Percentiles rank a stretch among this genome's conserved stretches.
These are phyloP conservation scores for Staphylotrichum longicolle DNA, from an alignment of 495 filamentous ascomycete species.

Conservation along the genomic window DNA sequence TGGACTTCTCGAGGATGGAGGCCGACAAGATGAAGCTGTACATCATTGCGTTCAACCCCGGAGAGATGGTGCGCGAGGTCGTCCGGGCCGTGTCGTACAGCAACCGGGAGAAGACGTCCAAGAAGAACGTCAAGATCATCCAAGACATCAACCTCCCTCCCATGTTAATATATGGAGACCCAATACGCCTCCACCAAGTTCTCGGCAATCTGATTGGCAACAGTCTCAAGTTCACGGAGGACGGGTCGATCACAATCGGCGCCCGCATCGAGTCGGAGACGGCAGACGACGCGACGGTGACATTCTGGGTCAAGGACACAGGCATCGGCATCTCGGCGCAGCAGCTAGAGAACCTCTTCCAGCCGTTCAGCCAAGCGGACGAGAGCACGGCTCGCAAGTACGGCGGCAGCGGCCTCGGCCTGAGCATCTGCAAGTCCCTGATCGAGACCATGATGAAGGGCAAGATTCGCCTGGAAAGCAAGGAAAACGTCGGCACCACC, in stretches of 20 bases:
- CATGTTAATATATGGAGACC: conserved; percentile 83
- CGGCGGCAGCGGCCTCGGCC: conserved; percentile 83
- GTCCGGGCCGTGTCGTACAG: conserved; percentile 83
- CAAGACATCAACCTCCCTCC: conserved; percentile 73
- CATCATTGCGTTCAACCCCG: conserved; percentile 77
- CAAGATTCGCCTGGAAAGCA: conserved; percentile 76
- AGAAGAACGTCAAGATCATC: conserved; percentile 58
- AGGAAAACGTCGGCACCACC: conserved; percentile 72
- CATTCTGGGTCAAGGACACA: conserved; percentile 84
- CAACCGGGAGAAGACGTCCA: conserved; percentile 68
- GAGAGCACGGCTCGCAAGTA: conserved; percentile 82
- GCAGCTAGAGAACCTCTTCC: conserved; percentile 80
- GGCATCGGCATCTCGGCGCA: conserved; percentile 84
- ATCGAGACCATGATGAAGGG: conserved; percentile 89
- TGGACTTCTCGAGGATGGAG: conserved; percentile 92
- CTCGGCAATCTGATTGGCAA: conserved; percentile 92
- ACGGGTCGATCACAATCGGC: conserved; percentile 77
- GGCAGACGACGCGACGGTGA: conserved; percentile 65
- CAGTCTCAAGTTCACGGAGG: conserved; percentile 89
- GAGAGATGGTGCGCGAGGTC: conserved; percentile 83
- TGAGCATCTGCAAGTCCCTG: conserved; percentile 93
- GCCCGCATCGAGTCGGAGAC: conserved; percentile 69
- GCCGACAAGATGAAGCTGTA: conserved; percentile 95
- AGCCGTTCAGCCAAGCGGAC: conserved; percentile 88
- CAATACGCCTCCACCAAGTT: conserved; percentile 86